Evolutionary conservation across 345 rosid genomes (phyloP), one percentile per base, ranked within the genome.

Genomic region (Eucalyptus pauciflora): DNA sequence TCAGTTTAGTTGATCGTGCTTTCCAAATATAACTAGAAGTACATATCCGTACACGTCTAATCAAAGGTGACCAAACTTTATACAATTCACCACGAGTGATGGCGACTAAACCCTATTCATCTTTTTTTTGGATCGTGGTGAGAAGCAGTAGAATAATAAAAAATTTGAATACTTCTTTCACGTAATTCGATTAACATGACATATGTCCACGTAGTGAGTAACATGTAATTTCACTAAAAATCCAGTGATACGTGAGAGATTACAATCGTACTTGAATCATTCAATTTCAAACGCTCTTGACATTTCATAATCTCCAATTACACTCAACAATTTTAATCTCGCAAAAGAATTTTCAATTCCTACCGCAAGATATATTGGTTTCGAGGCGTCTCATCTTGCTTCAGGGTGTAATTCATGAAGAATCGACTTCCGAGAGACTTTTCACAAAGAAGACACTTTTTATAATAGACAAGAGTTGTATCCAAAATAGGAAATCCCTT

Each of bases 251-350:
- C 41, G 3, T 37, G 41, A 37, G 4, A 37, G 41, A 37, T 4
- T 4, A 37, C 4, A 37, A 37, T 37, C 41, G 3, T 37, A 37
- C 0, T 64, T 31, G 1, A 64, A 3, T 64, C 5, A 14, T 7
- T 64, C 5, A 33, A 33, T 33, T 33, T 33, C 41, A 14, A 64
- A 64, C 5, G 13, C 0, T n/a, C 0, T 64, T 13, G 4, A n/a
- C 16, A 0, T 64, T 64, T 64, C 3, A 7, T 4, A n/a, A 3
- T 3, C 18, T 16, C 20, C 0, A 64, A n/a, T 4, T 13, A 14
- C 18, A 64, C 18, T 11, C 3, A 7, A n/a, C 2, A n/a, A 64
- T 64, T 20, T 64, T 15, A 14, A 64, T 64, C 5, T 64, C 13
- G 13, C 10, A 64, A 64, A n/a, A n/a, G 33, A n/a, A 13, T n/a